Base-by-base conservation (phyloP, 2,329 filamentous ascomycete species). In the Camptophora hylomeconis region DNA sequence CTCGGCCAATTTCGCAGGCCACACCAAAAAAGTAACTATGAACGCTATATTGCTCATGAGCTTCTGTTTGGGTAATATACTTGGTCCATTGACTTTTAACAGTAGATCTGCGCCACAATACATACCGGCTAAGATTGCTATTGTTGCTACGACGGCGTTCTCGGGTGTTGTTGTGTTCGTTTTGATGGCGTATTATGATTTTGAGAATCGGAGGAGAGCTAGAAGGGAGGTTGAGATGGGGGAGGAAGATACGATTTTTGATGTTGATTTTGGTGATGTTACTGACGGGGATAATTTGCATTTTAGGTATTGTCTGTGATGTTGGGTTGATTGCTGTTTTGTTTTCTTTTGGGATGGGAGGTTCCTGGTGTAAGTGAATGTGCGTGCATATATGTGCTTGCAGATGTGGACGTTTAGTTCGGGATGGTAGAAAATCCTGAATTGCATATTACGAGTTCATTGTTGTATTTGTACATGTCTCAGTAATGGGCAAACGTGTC, bases 21-120 rank as follows among this genome's bases (percentile, higher is more conserved):
- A 65, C 31, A 60, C 60, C 2, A 66, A 65, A 47, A 64, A 65
- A 35, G 57, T 61, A 14, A 61, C 59, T 1, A 53, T 59, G 26
- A 63, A 60, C 21, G 61, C 60, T 0, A 40, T 65, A n/a, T 44
- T 58, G 6, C 47, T 63, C 7, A 51, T 62, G 30, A 45, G 51
- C 2, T 62, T 58, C 40, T 53, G 51, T 19, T 39, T 58, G 5
- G 57, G 54, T 2, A 61, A 60, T 36, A 58, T 61, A 26, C 42
- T 61, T 4, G 58, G 56, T 1, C 57, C 59, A n/a, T 48, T 57
- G 36, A 59, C 57, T 2, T 62, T 62, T 41, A 52, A 52, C 25
- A 48, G 45, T 2, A 42, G 51, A 18, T 48, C 61, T 29, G 56
- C 56, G 12, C 58, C 59, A 2, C 45, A 52, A 8, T 60, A 60